A percentile compares a stretch with the other conserved stretches of the same genome.
These are phyloP conservation scores for Gaeumannomyces sp. DNA, from an alignment of 2,329 filamentous ascomycete species.

Conservation along the genomic window DNA sequence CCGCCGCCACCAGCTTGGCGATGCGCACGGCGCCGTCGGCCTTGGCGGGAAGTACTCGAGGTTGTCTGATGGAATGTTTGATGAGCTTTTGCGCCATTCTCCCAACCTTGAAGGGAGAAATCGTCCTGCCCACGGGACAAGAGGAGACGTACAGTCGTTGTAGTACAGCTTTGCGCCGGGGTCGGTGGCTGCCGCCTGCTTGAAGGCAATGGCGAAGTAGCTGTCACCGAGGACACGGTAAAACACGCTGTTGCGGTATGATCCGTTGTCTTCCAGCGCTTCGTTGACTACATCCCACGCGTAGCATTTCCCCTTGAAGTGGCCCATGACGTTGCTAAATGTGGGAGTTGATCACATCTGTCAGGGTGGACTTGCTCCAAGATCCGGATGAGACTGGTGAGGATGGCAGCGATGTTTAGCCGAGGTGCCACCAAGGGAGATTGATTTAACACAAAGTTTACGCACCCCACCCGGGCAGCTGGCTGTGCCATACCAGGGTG, in stretches of 20 bases:
- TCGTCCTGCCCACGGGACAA: too few relatives aligned
- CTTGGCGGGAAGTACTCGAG: constrained; percentile 35
- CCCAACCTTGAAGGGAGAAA: too few relatives aligned
- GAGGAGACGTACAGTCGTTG: constrained; percentile 38
- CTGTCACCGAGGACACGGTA: constrained; percentile 36
- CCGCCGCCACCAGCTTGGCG: constrained; percentile 24
- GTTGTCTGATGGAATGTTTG: constrained; percentile 26
- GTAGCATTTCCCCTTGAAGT: constrained; percentile 42
- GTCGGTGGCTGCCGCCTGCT: constrained; percentile 34
- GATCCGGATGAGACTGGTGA: constrained; percentile 22
- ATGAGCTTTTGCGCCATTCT: not conserved
- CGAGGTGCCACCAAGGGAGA: not conserved
- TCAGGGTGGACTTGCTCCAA: constrained; percentile 47
- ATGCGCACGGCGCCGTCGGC: constrained; percentile 25
- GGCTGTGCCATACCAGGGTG: constrained; percentile 38
- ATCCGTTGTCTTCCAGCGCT: constrained; percentile 42
- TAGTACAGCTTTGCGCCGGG: constrained; percentile 42
- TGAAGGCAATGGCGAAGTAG: constrained; percentile 43
- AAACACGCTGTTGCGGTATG: constrained; percentile 36
- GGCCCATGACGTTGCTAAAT: constrained; percentile 38
- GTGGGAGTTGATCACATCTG: constrained; percentile 44
- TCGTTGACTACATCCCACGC: constrained; percentile 51
- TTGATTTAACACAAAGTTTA: too few relatives aligned
- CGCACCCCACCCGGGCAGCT: constrained; percentile 39
- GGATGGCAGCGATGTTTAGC: constrained; percentile 29